Evolutionary conservation across 2,329 filamentous ascomycete species (phyloP), one percentile per base, ranked within the genome.

Genomic region (Pseudogymnoascus sp.): DNA sequence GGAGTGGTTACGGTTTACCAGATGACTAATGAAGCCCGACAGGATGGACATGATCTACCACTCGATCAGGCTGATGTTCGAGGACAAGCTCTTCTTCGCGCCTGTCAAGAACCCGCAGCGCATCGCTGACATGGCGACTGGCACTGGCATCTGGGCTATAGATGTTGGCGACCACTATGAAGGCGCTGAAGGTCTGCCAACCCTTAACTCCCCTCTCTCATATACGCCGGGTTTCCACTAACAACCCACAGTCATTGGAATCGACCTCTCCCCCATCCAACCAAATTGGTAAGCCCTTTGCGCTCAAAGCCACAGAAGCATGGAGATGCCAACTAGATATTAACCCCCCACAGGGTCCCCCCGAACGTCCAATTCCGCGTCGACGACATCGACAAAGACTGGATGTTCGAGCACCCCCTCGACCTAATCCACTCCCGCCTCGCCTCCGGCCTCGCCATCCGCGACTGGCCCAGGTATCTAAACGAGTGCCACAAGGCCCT

Each of bases 201-300:
- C 44, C 23, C 23, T 3, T 6, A 6, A 2, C 6, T 5, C 44
- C 7, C 13, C 7, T 15, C 44, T 10, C 13, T 9, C 23, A 26
- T 50, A 4, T 53, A 31, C 26, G 23, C 6, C 9, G 26, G 11
- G 15, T 17, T 15, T 31, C 15, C 31, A 53, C 46, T 53, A 11
- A 53, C 7, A 11, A 2, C 23, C 26, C 5, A 0, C 46, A 53
- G 78, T 88, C 44, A 78, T 80, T 59, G 85, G 84, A 40, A 87
- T 83, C 9, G 86, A 89, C 68, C 77, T 89, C 5, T 88, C 85
- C 1, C 85, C 86, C 1, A 84, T 88, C 26, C 86, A 88, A 69
- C 84, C 85, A 15, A 53, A 53, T 26, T 53, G 46, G 46, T 53
- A 53, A 53, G 3, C 76, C 76, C 10, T 77, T 82, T 60, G 84